Conservation (phyloP, 352 stramenopile species). For the Phytophthora cryptogea region DNA sequence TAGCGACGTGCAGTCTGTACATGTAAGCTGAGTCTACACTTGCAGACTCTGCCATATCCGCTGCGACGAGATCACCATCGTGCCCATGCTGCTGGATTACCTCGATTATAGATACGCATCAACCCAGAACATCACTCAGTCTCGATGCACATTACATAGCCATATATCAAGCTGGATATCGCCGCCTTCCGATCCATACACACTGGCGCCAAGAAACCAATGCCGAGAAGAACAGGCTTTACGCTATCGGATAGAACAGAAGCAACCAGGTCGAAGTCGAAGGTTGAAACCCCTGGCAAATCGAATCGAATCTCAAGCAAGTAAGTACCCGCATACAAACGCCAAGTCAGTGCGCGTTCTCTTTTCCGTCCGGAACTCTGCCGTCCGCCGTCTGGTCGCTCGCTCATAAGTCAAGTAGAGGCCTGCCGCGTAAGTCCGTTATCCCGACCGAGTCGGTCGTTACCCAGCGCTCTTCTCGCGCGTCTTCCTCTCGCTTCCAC, state of each 20-base stretch:
- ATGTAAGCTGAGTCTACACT: no score
- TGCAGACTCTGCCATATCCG: neutral
- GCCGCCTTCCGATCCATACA: no score
- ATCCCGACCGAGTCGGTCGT: conserved; percentile 2
- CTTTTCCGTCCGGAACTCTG: conserved; percentile 20
- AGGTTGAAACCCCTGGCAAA: no score
- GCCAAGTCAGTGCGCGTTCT: neutral
- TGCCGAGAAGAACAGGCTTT: no score
- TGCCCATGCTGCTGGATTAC: neutral
- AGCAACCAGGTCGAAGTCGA: no score
- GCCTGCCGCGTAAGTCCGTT: conserved; percentile 8
- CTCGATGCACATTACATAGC: neutral
- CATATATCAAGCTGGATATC: no score
- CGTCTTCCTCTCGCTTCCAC: conserved; percentile 8
- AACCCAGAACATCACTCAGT: conserved; percentile 1
- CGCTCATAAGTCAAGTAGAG: conserved; percentile 33
- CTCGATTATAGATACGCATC: neutral
- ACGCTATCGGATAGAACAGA: no score
- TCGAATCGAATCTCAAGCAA: no score
- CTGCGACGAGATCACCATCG: neutral
- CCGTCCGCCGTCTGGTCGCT: conserved; percentile 19
- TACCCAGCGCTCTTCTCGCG: neutral
- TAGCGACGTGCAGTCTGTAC: neutral
- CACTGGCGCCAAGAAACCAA: no score
- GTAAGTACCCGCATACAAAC: neutral